These are phyloP conservation scores for Perilla frutescens DNA, from an alignment of 257 asterid genomes.

Conservation along the genomic window DNA sequence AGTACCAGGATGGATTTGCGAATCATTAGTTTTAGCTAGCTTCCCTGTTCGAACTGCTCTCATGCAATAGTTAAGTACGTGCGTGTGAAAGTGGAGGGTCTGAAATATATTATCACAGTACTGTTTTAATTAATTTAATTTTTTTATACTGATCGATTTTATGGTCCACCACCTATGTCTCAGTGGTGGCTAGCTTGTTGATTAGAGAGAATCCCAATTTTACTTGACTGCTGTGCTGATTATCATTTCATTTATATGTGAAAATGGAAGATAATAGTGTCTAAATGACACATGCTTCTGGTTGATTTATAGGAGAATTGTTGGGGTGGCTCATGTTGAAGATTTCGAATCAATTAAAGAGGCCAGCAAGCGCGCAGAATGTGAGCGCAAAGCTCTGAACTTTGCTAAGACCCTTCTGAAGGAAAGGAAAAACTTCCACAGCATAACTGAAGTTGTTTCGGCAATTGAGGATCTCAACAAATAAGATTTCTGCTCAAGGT, in stretches of 20 bases:
- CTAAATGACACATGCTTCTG: slow-evolving; percentile 12
- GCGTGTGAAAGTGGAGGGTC: neutral
- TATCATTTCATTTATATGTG: neutral
- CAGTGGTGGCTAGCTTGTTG: neutral
- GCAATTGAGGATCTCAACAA: slow-evolving; percentile 54
- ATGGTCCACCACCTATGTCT: slow-evolving; percentile 7
- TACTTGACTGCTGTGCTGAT: neutral
- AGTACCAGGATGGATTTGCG: neutral
- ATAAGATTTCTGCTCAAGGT: slow-evolving; percentile 15
- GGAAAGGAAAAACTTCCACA: slow-evolving; percentile 63
- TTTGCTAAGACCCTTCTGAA: slow-evolving; percentile 73
- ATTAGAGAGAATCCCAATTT: neutral
- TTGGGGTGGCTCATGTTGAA: slow-evolving; percentile 96
- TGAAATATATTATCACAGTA: neutral
- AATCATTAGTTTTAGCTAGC: neutral
- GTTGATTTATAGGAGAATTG: slow-evolving; percentile 75
- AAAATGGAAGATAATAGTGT: neutral
- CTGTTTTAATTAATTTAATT: neutral
- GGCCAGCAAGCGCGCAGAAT: slow-evolving; percentile 68
- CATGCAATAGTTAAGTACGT: neutral
- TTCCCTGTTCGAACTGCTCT: neutral
- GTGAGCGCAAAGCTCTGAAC: slow-evolving; percentile 83
- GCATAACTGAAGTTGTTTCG: slow-evolving; percentile 70
- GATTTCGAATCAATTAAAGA: slow-evolving; percentile 86
- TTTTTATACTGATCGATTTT: neutral